phyloP scores from a whole-genome alignment of 2,329 filamentous ascomycete species.

The Capronia epimyces region DNA sequence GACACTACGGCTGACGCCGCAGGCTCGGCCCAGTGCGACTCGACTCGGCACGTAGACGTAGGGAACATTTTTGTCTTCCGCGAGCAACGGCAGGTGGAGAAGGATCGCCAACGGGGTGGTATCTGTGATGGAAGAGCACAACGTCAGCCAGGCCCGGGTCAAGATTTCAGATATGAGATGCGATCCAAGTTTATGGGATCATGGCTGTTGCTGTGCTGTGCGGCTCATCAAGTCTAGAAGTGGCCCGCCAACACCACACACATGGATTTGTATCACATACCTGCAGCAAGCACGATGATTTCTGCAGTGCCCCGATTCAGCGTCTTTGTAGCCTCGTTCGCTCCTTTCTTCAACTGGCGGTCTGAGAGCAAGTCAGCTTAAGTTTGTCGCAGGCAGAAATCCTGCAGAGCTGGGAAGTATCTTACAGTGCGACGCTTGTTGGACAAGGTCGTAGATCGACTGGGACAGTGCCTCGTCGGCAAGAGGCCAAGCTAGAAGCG shows the following conservation, averaged over 20 bases:
- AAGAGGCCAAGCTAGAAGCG: conserved; percentile 57
- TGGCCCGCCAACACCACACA: no score
- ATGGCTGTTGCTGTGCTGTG: no score
- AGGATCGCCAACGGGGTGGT: conserved; percentile 82
- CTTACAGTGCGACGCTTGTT: conserved; percentile 55
- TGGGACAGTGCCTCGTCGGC: conserved; percentile 69
- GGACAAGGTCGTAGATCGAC: conserved; percentile 76
- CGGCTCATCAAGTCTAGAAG: no score
- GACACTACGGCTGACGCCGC: conserved; percentile 80
- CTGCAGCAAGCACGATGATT: conserved; percentile 76
- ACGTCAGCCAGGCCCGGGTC: background rate
- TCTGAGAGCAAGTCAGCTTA: conserved; percentile 52
- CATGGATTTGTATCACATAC: background rate
- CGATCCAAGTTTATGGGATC: background rate
- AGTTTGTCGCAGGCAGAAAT: background rate
- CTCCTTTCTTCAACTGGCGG: conserved; percentile 76
- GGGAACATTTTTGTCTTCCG: conserved; percentile 68
- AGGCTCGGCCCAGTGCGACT: conserved; percentile 80
- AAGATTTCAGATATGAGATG: background rate
- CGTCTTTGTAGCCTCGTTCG: conserved; percentile 81
- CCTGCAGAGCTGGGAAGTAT: background rate
- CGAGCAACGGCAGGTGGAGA: conserved; percentile 80
- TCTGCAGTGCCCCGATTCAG: conserved; percentile 87
- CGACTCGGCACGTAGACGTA: conserved; percentile 66
- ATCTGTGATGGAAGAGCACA: conserved; percentile 45